A percentile compares a stretch with the other conserved stretches of the same genome.
phyloP scores from a whole-genome alignment of 208 protist species.

The Acanthamoeba castellanii region DNA sequence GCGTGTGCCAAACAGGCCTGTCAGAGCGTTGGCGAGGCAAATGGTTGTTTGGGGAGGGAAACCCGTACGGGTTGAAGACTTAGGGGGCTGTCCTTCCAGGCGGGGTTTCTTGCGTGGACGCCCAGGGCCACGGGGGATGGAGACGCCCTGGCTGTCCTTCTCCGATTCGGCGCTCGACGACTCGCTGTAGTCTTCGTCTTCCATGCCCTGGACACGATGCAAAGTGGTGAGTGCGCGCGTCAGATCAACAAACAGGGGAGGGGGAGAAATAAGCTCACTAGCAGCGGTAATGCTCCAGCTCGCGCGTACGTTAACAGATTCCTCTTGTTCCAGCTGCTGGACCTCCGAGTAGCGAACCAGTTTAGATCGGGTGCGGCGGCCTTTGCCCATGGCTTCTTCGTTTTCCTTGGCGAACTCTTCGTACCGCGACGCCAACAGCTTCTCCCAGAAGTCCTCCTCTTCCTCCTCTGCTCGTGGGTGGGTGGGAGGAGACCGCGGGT shows the following conservation, averaged over 20 bases:
- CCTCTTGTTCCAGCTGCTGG: conserved; percentile 20
- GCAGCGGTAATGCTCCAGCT: neutral
- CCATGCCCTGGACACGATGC: neutral
- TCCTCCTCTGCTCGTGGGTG: conserved; percentile 2
- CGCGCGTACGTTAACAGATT: neutral
- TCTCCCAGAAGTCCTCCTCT: conserved; percentile 70
- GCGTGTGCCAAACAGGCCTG: neutral
- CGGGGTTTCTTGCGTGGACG: conserved; percentile 4
- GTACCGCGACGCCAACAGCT: conserved; percentile 57
- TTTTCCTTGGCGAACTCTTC: conserved; percentile 51
- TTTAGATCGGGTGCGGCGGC: conserved; percentile 55
- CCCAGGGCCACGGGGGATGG: neutral
- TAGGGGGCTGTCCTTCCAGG: neutral
- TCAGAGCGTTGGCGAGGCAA: neutral
- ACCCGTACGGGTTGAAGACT: neutral
- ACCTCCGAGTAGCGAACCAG: conserved; percentile 61
- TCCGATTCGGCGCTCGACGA: neutral
- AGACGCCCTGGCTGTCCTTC: conserved; percentile 8
- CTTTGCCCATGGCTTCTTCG: conserved; percentile 70
- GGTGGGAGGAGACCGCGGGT: neutral
- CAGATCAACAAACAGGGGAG: no score
- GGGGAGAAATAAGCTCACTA: neutral
- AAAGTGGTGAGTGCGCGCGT: neutral
- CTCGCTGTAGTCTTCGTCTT: conserved; percentile 48
- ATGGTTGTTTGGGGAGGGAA: neutral